Conservation (phyloP, 2,329 filamentous ascomycete species). For the Aspergillus pseudoterreus region DNA sequence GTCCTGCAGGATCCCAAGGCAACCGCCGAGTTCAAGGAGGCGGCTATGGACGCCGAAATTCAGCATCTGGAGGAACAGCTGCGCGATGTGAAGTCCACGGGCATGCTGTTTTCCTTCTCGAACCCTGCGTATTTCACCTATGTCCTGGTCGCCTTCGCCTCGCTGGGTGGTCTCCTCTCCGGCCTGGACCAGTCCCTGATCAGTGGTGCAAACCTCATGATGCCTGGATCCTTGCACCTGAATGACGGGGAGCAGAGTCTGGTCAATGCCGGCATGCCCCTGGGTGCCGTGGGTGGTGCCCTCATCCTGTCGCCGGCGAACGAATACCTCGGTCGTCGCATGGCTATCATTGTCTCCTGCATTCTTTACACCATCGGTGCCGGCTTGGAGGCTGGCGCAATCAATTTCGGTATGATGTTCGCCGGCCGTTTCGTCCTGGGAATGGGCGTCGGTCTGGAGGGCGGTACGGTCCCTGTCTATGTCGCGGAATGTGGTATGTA, state of each 20-base stretch:
- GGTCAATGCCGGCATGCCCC: conserved; percentile 67
- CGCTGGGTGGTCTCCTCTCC: conserved; percentile 69
- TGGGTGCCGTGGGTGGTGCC: conserved; percentile 68
- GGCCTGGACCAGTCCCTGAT: conserved; percentile 72
- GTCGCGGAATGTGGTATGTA: conserved; percentile 57
- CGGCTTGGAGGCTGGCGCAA: conserved; percentile 63
- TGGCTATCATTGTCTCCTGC: conserved; percentile 66
- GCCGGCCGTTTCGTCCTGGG: conserved; percentile 66
- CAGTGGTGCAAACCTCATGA: conserved; percentile 61
- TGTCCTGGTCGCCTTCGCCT: conserved; percentile 67
- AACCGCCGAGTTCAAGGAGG: conserved; percentile 21
- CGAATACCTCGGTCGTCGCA: conserved; percentile 63
- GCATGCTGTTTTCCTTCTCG: conserved; percentile 52
- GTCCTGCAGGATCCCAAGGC: conserved; percentile 21
- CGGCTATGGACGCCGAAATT: conserved; percentile 31
- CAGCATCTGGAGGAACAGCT: conserved; percentile 26
- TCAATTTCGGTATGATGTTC: conserved; percentile 70
- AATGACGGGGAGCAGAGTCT: conserved; percentile 57
- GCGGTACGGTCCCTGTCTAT: conserved; percentile 71
- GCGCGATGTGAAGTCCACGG: conserved; percentile 15
- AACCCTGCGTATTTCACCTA: conserved; percentile 65
- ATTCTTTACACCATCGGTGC: conserved; percentile 68
- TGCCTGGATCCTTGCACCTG: conserved; percentile 58
- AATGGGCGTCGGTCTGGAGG: conserved; percentile 67
- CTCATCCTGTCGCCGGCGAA: conserved; percentile 64